Base-by-base conservation (phyloP, 2,329 filamentous ascomycete species). In the Tolypocladium paradoxum region DNA sequence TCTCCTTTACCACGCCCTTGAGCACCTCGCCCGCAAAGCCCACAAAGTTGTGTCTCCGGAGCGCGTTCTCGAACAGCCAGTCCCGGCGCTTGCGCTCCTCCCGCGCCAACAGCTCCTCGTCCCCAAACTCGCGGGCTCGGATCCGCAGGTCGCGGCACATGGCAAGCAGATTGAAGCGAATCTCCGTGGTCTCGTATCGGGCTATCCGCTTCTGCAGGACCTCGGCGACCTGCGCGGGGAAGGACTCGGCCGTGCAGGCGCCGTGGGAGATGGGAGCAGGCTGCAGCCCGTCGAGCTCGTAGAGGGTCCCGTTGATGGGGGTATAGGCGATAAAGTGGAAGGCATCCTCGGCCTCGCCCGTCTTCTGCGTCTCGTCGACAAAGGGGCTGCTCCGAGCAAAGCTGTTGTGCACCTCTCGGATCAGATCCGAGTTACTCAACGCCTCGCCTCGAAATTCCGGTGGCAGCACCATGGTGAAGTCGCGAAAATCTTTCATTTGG, bases 271-370 rank as follows among this genome's bases (percentile, higher is more conserved):
- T 96, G 53, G 93, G 93, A 54, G 88, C 87, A 4, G 90, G 90
- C 72, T 97, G 92, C 58, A 99, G 76, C 20, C 93, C 93, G 70
- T 99, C 93, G 51, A 99, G 80, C 73, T 99, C 93, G 76, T 96
- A 99, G 52, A 99, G 78, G 5, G 75, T 83, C 59, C 85, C 86
- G 65, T 86, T 81, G 60, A 96, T 78, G 52, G 85, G 81, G 9
- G 90, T 91, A 72, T 99, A 99, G 34, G 91, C 93, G 63, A 99
- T 90, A 70, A 99, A 99, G 74, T 99, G 93, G 73, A 95, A 99
- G 31, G 92, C 88, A 65, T 97, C 93, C 63, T 95, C 90, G 53
- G 88, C 78, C 56, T 83, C 82, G 16, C 81, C 80, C 12, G 82
- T 62, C 57, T 62, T 64, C 60, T 86, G 82, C 56, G 90, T 95